These are phyloP conservation scores for Leonotis leonurus DNA, from an alignment of 257 asterid genomes.

Conservation along the genomic window DNA sequence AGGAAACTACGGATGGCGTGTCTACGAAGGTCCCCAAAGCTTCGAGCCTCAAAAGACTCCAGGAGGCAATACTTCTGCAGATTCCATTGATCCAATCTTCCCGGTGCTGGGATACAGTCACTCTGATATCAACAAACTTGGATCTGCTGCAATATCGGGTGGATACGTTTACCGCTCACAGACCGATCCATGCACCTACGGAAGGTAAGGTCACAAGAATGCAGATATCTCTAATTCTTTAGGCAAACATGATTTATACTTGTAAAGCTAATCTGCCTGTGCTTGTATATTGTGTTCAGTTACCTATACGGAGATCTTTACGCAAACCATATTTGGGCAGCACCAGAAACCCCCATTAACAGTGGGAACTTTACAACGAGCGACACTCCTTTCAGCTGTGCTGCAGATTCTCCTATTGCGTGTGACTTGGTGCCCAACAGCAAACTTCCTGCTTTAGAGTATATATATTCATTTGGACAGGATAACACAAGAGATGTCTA, in stretches of 20 bases:
- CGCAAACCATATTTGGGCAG: constrained; percentile 69
- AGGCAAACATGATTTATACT: neutral
- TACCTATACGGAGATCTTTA: constrained; percentile 86
- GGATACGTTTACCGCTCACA: constrained; percentile 76
- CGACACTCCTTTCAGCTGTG: constrained; percentile 62
- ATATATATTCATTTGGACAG: constrained; percentile 72
- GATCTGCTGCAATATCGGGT: constrained; percentile 87
- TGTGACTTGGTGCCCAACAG: constrained; percentile 63
- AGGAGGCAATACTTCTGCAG: constrained; percentile 51
- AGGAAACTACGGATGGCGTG: constrained; percentile 92
- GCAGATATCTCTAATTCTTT: neutral
- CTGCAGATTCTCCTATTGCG: constrained; percentile 66
- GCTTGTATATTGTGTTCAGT: constrained; percentile 31
- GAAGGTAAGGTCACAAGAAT: constrained; percentile 49
- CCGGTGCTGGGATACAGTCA: constrained; percentile 78
- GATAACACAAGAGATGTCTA: constrained; percentile 68
- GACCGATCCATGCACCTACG: constrained; percentile 80
- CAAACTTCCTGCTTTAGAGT: constrained; percentile 61
- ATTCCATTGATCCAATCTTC: constrained; percentile 54
- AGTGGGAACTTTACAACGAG: constrained; percentile 73
- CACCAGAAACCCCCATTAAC: constrained; percentile 55
- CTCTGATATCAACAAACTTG: constrained; percentile 49
- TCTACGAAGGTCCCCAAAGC: constrained; percentile 61
- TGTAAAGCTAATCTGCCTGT: constrained; percentile 6
- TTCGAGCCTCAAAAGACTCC: constrained; percentile 48